Base-by-base conservation (phyloP, 495 filamentous ascomycete genomes). In the Penicillium pulvis region DNA sequence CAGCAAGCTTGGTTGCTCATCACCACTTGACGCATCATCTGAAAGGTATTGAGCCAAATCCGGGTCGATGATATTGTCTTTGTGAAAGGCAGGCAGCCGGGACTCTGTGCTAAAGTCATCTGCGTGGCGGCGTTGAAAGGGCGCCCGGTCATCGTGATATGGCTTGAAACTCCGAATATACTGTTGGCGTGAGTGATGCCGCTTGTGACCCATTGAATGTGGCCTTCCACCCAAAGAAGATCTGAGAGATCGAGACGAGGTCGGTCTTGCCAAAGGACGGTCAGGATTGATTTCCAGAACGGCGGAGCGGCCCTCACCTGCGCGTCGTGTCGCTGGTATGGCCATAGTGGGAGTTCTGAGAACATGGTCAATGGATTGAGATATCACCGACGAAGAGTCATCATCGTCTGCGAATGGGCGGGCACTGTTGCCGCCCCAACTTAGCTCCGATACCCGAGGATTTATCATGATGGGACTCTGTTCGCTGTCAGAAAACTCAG, bases 41-140 rank as follows among this genome's bases (percentile, higher is more conserved):
- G 94, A 98, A 79, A 98, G 88, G 74, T 93, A 98, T 28, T 92
- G 90, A 2, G 92, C 93, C 16, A 98, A 78, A 65, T 98, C 95
- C 4, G 95, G 93, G 65, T 99, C 95, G 67, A 98, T 98, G 61
- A 99, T 96, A 64, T 91, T 97, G 68, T 99, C 95, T 62, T 91
- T 91, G 66, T 98, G 95, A 64, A 98, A 98, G 28, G 93, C 91
- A 35, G 93, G 88, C 8, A 97, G 80, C 14, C 85, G 83, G n/a
- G 83, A 78, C 54, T 85, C 86, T 50, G 78, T 81, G 17, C 76
- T 72, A 28, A 84, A 75, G 49, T 96, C 90, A 53, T 87, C 85
- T 19, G 62, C 71, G 48, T 83, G 77, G 36, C 87, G 85, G 48
- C 88, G 87, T 59, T 96, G 92, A 65, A 98, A 99, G 2, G 95